Base-by-base conservation (phyloP, 495 filamentous ascomycete species). In the Aspergillus saccharolyticus region DNA sequence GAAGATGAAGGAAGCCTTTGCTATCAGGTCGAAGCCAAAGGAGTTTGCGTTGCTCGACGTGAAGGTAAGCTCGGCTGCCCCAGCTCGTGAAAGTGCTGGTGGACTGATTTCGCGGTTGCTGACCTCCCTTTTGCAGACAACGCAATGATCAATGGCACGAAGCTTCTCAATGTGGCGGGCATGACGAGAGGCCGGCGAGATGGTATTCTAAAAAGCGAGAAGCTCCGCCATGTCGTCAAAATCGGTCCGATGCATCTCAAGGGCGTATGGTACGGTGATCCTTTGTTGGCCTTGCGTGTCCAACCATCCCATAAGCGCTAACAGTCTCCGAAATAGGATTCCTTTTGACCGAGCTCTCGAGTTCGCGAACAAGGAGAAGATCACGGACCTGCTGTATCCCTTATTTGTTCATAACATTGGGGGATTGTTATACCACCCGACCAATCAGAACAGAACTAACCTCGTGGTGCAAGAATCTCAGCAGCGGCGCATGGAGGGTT, bases 311-410 rank as follows among this genome's bases (percentile, higher is more conserved):
- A 15, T 39, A 2, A 10, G 3, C 14, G 53, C 22, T 56, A 60
- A 58, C 42, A 51, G 47, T 54, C 61, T 60, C 22, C 21, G 12
- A 50, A 53, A 39, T 62, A 97, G 93, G 93, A 98, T 98, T 67
- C 94, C 94, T 9, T 98, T 95, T 63, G 95, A 97, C 57, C 84
- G 95, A 53, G 94, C 94, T 2, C 76, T 98, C 44, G 94, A 98
- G 62, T 98, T 98, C 67, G 95, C 94, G 42, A 98, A 98, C 76
- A 97, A 96, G 80, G 94, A 98, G 73, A 97, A 97, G 75, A 98
- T 98, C 61, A 97, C 95, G 0, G 93, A 98, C 70, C 73, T 89
- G 14, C 70, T 98, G 55, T 98, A 98, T 74, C 94, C 94, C 22
- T 78, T 98, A 18, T 98, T 98, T 68, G 94, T 98, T 25, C 91